phyloP scores from a whole-genome alignment of 177 flowering plant species.

The Vitis hybrid region DNA sequence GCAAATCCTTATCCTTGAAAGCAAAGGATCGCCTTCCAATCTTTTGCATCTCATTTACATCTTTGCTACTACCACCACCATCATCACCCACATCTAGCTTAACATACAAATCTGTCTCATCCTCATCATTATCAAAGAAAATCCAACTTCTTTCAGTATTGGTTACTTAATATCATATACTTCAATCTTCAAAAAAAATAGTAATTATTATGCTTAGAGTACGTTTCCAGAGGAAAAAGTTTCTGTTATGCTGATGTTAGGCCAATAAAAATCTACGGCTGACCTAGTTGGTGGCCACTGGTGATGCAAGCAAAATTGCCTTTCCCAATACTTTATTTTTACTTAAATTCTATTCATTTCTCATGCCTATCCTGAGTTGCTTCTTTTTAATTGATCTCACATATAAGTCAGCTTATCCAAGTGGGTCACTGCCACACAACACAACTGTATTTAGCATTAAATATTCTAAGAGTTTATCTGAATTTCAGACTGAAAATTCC shows the following conservation, averaged over 20 bases:
- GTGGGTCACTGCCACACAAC: background rate
- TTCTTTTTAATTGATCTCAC: background rate
- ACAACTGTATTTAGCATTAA: no score
- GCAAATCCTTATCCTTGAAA: slow-evolving; percentile 13
- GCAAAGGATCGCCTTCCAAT: background rate
- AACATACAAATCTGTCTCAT: background rate
- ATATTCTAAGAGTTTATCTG: background rate
- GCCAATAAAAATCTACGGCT: no score
- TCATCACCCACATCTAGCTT: no score
- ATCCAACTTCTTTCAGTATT: background rate
- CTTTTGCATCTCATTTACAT: background rate
- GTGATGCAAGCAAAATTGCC: no score
- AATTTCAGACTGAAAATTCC: background rate
- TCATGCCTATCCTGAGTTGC: background rate
- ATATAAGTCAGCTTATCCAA: background rate
- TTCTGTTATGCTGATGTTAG: no score
- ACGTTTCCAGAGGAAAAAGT: no score
- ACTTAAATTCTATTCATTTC: background rate
- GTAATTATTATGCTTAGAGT: no score
- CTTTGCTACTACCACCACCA: background rate
- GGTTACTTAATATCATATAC: no score
- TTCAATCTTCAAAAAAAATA: no score
- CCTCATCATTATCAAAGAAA: no score
- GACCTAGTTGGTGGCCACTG: no score
- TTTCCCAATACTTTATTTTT: no score